Conservation (phyloP, 139 green algal genomes). For the Chlamydomonas eustigma region DNA sequence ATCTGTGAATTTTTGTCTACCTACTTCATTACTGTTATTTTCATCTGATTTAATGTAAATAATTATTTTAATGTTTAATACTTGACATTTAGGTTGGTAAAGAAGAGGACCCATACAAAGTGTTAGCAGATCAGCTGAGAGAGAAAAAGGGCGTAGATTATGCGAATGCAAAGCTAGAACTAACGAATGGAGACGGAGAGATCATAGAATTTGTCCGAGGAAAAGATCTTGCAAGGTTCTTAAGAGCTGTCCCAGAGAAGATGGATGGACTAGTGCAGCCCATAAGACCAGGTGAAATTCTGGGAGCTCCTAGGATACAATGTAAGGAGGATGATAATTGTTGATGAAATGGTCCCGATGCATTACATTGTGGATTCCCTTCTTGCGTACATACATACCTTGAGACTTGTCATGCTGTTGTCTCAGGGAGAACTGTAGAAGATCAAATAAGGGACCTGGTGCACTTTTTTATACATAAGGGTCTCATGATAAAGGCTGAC, state of each 20-base stretch:
- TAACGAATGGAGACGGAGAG: constrained; percentile 11
- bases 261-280: constrained; percentile 14
- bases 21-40: too few relatives aligned
- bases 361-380: too few relatives aligned
- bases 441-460: constrained; percentile 33
- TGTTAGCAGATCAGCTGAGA: constrained; percentile 27
- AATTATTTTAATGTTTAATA: too few relatives aligned
- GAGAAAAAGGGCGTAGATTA: constrained; percentile 35
- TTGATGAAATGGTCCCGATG: too few relatives aligned
- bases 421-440: constrained; percentile 21
- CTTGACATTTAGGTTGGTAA: neutral
- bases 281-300: constrained; percentile 19
- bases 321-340: too few relatives aligned
- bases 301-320: too few relatives aligned
- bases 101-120: constrained; percentile 13
- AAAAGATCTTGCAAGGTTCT: constrained; percentile 37
- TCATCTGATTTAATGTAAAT: too few relatives aligned
- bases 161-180: constrained; percentile 28
- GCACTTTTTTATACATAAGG: constrained; percentile 17
- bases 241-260: constrained; percentile 28
- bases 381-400: too few relatives aligned
- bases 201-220: constrained; percentile 35
- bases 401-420: too few relatives aligned
- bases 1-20: too few relatives aligned
- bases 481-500: constrained; percentile 28